Base-by-base conservation (phyloP, 495 filamentous ascomycete species). In the Penicillium waksmanii region DNA sequence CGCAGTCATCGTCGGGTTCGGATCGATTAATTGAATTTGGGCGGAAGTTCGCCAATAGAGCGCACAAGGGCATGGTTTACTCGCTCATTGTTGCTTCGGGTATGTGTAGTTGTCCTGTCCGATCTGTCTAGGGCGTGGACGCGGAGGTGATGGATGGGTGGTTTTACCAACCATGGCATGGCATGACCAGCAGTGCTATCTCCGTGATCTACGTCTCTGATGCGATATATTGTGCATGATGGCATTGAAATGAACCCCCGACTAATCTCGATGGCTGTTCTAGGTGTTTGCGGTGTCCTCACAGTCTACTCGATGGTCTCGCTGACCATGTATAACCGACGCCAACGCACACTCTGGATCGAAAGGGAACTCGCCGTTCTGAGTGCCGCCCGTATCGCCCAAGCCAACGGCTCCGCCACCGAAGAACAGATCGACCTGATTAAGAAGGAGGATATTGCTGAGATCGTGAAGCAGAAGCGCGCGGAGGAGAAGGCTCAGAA, bases 271-370 rank as follows among this genome's bases (percentile, higher is more conserved):
- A 23, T 3, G 23, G 23, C 23, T 23, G 3, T 23, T 19, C 21
- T 65, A 94, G 92, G 86, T 53, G 69, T 96, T 63, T 85, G 86
- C 61, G 86, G 82, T 62, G 82, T 87, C 53, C 83, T 94, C 38
- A 91, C 90, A 19, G 80, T 87, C 56, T 95, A 92, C 77, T 89
- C 94, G 7, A 82, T 93, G 53, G 82, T 83, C 67, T 93, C 96
- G 73, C 90, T 98, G 85, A 85, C 95, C 31, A 71, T 91, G 44
- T 90, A 94, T 78, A 97, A 97, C 79, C 88, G 91, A 42, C 79
- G 81, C 48, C 85, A 88, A 73, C 81, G 82, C 52, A 77, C 76
- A 58, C 85, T 91, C 56, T 93, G 77, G 77, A 71, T 87, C 72
- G 82, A 86, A 69, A 80, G 82, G 51, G 78, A 88, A 66, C 81